Percentiles rank a stretch among this genome's conserved stretches.
phyloP scores from a whole-genome alignment of 1,284 basidiomycete genomes.

The Trichosporon faecale region DNA sequence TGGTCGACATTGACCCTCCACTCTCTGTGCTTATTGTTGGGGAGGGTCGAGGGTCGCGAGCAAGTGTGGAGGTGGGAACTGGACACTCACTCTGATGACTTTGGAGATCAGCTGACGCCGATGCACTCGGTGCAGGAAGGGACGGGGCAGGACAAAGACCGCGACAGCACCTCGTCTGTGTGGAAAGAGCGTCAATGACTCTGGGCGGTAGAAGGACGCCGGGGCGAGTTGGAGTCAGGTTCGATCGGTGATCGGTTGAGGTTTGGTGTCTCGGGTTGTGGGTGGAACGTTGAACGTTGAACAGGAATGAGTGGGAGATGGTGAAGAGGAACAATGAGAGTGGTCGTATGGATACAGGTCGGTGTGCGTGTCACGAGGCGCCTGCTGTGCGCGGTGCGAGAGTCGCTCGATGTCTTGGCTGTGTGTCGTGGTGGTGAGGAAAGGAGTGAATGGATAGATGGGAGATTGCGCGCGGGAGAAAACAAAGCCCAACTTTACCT shows the following conservation, averaged over 20 bases:
- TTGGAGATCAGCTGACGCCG: background rate
- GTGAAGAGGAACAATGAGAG: background rate
- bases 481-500: background rate
- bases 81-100: background rate
- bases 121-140: background rate
- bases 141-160: background rate
- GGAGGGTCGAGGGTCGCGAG: background rate
- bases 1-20: slow-evolving; percentile 3
- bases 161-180: background rate
- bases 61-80: background rate
- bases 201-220: background rate
- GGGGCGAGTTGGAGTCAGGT: background rate
- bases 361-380: background rate
- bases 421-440: background rate
- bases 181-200: background rate
- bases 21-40: background rate
- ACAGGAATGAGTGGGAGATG: background rate
- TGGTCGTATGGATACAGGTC: background rate
- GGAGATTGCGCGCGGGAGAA: background rate
- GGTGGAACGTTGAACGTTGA: background rate
- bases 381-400: background rate
- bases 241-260: background rate
- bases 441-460: background rate
- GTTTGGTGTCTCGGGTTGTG: background rate
- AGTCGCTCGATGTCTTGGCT: background rate